phyloP scores from a whole-genome alignment of 257 asterid species.

The Parsonsia alboflavescens region DNA sequence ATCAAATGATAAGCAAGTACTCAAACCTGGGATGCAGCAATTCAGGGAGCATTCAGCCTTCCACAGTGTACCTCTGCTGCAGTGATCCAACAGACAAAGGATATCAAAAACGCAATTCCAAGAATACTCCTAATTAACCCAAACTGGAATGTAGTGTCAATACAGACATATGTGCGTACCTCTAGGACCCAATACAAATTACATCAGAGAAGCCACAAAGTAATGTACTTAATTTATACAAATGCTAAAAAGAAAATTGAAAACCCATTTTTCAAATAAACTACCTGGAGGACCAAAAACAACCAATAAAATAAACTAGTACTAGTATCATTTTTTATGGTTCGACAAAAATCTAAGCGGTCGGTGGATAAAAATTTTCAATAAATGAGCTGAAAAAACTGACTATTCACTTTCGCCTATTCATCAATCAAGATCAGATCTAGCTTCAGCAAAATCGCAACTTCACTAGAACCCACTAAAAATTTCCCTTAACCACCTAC shows the following conservation, averaged over 20 bases:
- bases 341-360: not conserved
- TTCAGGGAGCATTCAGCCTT: conserved; percentile 15
- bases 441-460: conserved; percentile 19
- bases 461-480: conserved; percentile 16
- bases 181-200: not conserved
- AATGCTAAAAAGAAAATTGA: not conserved
- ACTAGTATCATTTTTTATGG: not conserved
- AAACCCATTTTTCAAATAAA: not conserved
- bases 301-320: not conserved
- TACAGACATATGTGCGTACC: not conserved
- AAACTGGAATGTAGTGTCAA: conserved; percentile 8
- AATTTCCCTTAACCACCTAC: conserved; percentile 26
- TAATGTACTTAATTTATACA: not conserved
- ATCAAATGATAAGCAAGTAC: not conserved
- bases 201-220: not conserved
- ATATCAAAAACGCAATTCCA: conserved; percentile 15
- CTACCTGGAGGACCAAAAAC: not conserved
- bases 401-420: not conserved
- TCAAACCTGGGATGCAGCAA: conserved; percentile 21
- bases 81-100: conserved; percentile 15
- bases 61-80: conserved; percentile 10
- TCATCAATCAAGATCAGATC: conserved; percentile 53
- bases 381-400: not conserved
- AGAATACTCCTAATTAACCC: conserved; percentile 10
- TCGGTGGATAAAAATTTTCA: not conserved